A percentile compares a stretch with the other conserved stretches of the same genome.
phyloP scores from a whole-genome alignment of 345 rosid species.

The Eutrema japonicum region DNA sequence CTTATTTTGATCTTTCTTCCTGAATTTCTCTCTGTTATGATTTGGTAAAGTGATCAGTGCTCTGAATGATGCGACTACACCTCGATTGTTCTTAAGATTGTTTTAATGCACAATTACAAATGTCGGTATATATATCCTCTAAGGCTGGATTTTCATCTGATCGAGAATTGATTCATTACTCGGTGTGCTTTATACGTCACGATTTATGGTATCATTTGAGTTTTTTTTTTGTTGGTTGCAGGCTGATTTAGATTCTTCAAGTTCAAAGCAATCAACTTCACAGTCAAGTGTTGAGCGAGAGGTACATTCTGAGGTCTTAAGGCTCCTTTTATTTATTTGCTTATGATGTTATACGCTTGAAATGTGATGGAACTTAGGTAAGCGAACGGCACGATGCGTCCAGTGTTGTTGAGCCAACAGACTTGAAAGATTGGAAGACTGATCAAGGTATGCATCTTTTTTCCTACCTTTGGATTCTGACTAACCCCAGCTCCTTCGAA shows the following conservation, averaged over 20 bases:
- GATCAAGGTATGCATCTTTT: constrained; percentile 46
- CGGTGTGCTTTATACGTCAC: neutral
- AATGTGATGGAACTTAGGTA: constrained; percentile 42
- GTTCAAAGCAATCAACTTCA: constrained; percentile 61
- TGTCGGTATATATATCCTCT: neutral
- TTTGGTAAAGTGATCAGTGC: constrained; percentile 3
- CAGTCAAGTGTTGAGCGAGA: constrained; percentile 45
- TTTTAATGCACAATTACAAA: neutral
- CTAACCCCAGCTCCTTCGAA: too few species aligned
- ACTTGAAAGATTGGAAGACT: constrained; percentile 42
- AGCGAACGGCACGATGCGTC: constrained; percentile 62
- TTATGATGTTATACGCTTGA: constrained; percentile 10
- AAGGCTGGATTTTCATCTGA: neutral
- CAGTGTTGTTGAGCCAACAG: constrained; percentile 45
- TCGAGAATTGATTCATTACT: neutral
- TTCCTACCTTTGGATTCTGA: too few species aligned
- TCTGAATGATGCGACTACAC: constrained; percentile 4
- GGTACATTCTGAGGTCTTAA: constrained; percentile 32
- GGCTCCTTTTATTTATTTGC: neutral
- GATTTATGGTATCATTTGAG: constrained; percentile 9
- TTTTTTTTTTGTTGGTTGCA: constrained; percentile 31
- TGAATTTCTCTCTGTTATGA: neutral
- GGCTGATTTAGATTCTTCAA: constrained; percentile 64
- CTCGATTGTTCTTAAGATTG: neutral
- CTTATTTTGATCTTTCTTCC: neutral